Conservation (phyloP, 164 flowering plant genomes). For the Tinospora cordifolia region DNA sequence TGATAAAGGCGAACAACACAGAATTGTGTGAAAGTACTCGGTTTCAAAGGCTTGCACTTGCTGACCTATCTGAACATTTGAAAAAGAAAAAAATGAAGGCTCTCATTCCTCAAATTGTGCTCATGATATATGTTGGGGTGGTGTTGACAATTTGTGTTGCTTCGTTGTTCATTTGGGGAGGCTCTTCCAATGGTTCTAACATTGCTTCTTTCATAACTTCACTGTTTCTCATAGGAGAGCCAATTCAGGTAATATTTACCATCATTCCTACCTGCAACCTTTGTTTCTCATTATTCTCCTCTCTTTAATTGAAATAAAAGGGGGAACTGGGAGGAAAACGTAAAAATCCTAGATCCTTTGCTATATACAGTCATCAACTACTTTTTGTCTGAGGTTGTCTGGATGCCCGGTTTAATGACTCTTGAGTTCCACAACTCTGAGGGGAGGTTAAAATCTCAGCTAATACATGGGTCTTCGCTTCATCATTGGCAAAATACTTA, state of each 20-base stretch:
- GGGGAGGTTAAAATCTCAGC: no score
- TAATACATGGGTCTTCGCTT: no score
- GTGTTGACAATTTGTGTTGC: slow-evolving; percentile 44
- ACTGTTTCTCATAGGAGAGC: slow-evolving; percentile 66
- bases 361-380: not conserved
- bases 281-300: not conserved
- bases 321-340: not conserved
- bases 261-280: not conserved
- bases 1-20: slow-evolving; percentile 82
- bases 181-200: slow-evolving; percentile 44
- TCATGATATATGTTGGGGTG: slow-evolving; percentile 51
- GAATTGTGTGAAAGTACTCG: slow-evolving; percentile 59
- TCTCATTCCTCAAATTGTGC: slow-evolving; percentile 72
- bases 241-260: slow-evolving; percentile 57
- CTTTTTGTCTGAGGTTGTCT: not conserved
- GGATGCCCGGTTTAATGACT: not conserved
- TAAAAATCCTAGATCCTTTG: not conserved
- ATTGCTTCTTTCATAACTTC: slow-evolving; percentile 73
- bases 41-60: slow-evolving; percentile 61
- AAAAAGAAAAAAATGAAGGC: slow-evolving; percentile 85
- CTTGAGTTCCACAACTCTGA: not conserved
- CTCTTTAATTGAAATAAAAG: not conserved
- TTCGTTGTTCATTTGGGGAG: slow-evolving; percentile 49
- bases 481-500: no score
- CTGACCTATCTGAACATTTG: slow-evolving; percentile 42